Percentiles rank a stretch among this genome's conserved stretches.
Evolutionary conservation across 2,329 filamentous ascomycete species (phyloP).

Genomic region (Xylariaceae sp.): DNA sequence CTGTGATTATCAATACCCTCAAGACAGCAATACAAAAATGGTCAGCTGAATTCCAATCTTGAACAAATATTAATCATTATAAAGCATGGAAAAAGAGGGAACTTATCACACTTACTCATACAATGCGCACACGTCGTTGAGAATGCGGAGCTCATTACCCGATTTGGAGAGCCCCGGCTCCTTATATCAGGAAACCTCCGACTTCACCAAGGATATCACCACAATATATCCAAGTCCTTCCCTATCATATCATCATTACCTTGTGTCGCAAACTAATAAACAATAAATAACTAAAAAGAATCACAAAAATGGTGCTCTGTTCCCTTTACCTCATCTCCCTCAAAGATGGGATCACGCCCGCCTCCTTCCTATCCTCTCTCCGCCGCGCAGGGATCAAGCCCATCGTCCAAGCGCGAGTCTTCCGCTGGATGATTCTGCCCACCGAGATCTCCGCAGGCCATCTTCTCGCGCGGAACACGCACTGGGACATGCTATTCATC

Average conservation of each 20-base stretch:
- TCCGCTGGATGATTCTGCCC: constrained; percentile 39
- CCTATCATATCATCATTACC: neutral
- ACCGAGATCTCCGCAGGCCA: constrained; percentile 29
- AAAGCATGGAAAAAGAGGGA: too few relatives aligned
- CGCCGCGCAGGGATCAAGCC: constrained; percentile 30
- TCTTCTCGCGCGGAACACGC: constrained; percentile 35
- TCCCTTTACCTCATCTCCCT: constrained; percentile 36
- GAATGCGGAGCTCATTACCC: constrained; percentile 8
- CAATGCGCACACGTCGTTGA: neutral
- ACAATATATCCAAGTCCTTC: too few relatives aligned
- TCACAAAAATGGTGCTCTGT: constrained; percentile 35
- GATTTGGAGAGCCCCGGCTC: constrained; percentile 7
- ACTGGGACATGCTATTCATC: constrained; percentile 35
- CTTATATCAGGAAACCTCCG: too few relatives aligned
- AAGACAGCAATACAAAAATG: too few relatives aligned
- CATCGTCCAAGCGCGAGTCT: constrained; percentile 32
- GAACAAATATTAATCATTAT: too few relatives aligned
- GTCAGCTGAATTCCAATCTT: too few relatives aligned
- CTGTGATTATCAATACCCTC: too few relatives aligned
- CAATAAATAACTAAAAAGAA: neutral
- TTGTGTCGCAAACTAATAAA: neutral
- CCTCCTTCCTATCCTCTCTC: constrained; percentile 32
- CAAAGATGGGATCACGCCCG: constrained; percentile 19
- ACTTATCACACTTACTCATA: too few relatives aligned
- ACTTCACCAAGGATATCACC: too few relatives aligned